Base-by-base conservation (phyloP, 2,329 filamentous ascomycete genomes). In the Alternaria burnsii region DNA sequence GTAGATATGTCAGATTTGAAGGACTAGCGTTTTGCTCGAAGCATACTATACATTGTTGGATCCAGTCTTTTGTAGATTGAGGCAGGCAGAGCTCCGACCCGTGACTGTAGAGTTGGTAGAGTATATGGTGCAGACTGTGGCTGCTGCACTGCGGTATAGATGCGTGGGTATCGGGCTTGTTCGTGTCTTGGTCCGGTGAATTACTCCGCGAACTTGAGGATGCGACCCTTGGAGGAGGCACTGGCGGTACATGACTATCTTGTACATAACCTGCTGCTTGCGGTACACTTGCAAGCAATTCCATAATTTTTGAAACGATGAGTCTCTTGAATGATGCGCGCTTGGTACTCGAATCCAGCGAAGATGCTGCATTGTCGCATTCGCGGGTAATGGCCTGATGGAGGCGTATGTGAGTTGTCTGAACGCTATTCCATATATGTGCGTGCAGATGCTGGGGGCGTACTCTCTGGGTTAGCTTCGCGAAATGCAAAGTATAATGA, bases 381-480 rank as follows among this genome's bases (percentile, higher is more conserved):
- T 72, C 66, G n/a, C 48, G 58, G 16, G 70, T 56, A 5, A 73
- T 59, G 6, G 69, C 52, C n/a, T 68, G 63, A 34, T 73, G 70
- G 7, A 73, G 58, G 20, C 71, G 67, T 7, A 74, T 53, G 43
- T 70, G 68, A n/a, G 58, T 64, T 6, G 64, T 63, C 12, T 71
- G 68, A 10, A 70, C 51, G 20, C 68, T 72, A 48, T 75, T 75
- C 71, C 69, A 74, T 3, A 73, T 41, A 53, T 71, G 68, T 14
- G 70, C 69, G 1, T 67, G 63, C 14, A 71, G 67, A 5, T 61
- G 66, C 42, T 62, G 62, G 9, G 66, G 61, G 32, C 71, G 71
- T 12, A 67, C 66, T 68, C 34, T 3, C 11, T 30, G 28, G 28
- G 28, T 30, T 30, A 30, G 28, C 11, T 30, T 30, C 28, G 10